Evolutionary conservation across 805 yeast genomes (phyloP).

Genomic region (Candida ficus): DNA sequence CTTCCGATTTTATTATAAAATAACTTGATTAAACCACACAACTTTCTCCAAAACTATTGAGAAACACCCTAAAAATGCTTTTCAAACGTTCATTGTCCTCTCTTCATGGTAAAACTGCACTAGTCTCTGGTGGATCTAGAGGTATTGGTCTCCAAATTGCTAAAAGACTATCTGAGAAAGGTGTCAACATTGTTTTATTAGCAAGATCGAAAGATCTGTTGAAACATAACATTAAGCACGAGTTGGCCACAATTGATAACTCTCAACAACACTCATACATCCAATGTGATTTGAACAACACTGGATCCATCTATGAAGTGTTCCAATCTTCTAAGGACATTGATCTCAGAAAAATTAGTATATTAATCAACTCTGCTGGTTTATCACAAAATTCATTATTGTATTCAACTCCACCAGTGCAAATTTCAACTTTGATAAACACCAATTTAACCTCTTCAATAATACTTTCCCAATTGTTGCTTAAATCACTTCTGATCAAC

Average conservation of each 20-base stretch:
- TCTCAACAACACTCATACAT: constrained; percentile 17
- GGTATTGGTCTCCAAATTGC: constrained; percentile 66
- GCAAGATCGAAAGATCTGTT: constrained; percentile 42
- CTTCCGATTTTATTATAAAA: too few relatives aligned
- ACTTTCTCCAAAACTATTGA: too few relatives aligned
- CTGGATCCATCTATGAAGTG: constrained; percentile 7
- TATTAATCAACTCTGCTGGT: constrained; percentile 47
- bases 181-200: constrained; percentile 46
- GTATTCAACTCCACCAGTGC: constrained; percentile 33
- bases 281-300: constrained; percentile 15
- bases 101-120: constrained; percentile 33
- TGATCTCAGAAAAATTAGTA: constrained; percentile 17
- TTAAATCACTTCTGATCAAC: constrained; percentile 44
- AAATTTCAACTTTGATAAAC: constrained; percentile 41
- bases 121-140: constrained; percentile 64
- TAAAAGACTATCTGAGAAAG: constrained; percentile 39
- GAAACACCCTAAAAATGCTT: constrained; percentile 1
- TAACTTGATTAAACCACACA: too few relatives aligned
- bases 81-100: constrained; percentile 3
- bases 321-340: constrained; percentile 5
- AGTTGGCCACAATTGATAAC: constrained; percentile 5
- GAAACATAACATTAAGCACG: constrained; percentile 17
- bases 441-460: constrained; percentile 62
- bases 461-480: constrained; percentile 46
- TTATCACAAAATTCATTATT: constrained; percentile 52